Conservation (phyloP, 1,139 yeast genomes). For the Saccharomyces hybrid region DNA sequence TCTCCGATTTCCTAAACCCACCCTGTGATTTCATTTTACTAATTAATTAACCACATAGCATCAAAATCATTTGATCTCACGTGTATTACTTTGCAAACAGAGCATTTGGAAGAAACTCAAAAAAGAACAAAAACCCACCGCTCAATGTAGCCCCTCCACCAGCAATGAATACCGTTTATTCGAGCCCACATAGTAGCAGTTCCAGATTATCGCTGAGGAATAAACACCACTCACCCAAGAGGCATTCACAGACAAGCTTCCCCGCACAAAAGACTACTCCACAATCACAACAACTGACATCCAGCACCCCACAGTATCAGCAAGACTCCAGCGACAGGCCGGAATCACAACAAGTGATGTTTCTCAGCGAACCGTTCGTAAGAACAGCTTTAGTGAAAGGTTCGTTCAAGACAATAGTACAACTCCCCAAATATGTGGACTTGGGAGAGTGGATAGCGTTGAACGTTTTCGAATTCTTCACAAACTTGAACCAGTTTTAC, state of each 20-base stretch:
- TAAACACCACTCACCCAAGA: conserved; percentile 30
- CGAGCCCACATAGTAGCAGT: conserved; percentile 31
- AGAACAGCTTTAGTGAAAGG: conserved; percentile 94
- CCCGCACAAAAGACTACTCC: conserved; percentile 8
- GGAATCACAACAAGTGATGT: conserved; percentile 34
- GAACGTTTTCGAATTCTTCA: conserved; percentile 82
- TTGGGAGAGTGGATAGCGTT: conserved; percentile 93
- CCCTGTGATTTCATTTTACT: background rate
- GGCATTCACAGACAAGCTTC: conserved; percentile 10
- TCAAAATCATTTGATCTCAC: conserved; percentile 1
- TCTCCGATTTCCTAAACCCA: too few species aligned
- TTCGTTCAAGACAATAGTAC: conserved; percentile 93
- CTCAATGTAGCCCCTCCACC: conserved; percentile 8
- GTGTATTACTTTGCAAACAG: conserved; percentile 12
- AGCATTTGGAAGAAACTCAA: conserved; percentile 37
- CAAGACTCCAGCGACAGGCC: conserved; percentile 39
- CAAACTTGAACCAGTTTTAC: conserved; percentile 77
- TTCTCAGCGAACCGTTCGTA: conserved; percentile 87
- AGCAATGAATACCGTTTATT: conserved; percentile 20
- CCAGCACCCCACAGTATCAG: conserved; percentile 10
- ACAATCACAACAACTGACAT: conserved; percentile 6
- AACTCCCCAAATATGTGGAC: conserved; percentile 90
- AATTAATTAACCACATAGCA: background rate
- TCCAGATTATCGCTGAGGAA: conserved; percentile 34
- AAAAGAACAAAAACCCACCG: conserved; percentile 31